These are phyloP conservation scores for Solanum chacoense DNA, from an alignment of 305 asterid genomes.

Conservation along the genomic window DNA sequence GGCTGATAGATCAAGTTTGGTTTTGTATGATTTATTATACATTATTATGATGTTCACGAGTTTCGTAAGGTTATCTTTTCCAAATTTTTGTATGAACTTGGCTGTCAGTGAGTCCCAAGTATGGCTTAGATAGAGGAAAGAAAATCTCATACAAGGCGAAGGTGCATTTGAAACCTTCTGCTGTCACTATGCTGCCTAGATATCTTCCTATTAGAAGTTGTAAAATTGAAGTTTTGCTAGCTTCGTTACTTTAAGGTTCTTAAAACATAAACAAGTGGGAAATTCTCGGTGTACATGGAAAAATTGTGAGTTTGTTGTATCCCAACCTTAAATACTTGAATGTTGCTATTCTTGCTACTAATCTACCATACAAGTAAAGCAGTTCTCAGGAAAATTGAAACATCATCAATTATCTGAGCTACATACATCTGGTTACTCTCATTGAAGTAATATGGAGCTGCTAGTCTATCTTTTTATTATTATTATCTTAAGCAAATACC, in stretches of 20 bases:
- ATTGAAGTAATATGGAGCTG: not conserved
- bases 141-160: not conserved
- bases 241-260: not conserved
- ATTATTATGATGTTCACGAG: not conserved
- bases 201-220: not conserved
- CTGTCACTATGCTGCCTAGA: not conserved
- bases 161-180: not conserved
- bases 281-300: not conserved
- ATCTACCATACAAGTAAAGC: not conserved
- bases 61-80: not conserved
- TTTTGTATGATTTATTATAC: not conserved
- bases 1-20: not conserved
- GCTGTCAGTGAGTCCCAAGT: not conserved
- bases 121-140: not conserved
- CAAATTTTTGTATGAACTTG: not conserved
- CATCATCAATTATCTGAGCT: not conserved
- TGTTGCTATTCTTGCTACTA: not conserved
- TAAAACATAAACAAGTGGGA: not conserved
- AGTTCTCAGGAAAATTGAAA: not conserved
- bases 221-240: not conserved
- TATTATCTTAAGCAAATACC: not conserved
- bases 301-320: not conserved
- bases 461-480: not conserved
- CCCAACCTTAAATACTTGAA: not conserved
- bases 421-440: not conserved